Evolutionary conservation across 2,329 filamentous ascomycete genomes (phyloP), one percentile per base, ranked within the genome.

Genomic region (Xylariaceae sp.): DNA sequence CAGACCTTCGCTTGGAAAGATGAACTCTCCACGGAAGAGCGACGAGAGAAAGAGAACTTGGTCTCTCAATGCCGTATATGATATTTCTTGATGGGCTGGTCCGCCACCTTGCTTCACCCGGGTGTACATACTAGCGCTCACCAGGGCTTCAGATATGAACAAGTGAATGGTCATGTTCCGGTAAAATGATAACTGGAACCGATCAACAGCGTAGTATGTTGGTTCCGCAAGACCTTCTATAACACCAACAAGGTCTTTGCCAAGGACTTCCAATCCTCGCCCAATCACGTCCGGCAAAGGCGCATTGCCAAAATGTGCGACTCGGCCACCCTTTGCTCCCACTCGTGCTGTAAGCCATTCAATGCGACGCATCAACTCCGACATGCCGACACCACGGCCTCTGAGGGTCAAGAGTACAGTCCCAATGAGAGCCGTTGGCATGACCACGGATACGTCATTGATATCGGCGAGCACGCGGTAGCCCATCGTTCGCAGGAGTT

Each of bases 101-200:
- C 87, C 88, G n/a, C 91, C 91, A 13, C 93, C 93, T 48, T 82
- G 81, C 64, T 98, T 98, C 41, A 97, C 86, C 34, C 81, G 79
- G 0, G 83, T 93, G 63, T 98, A 98, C 74, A 98, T 83, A 19
- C 87, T 87, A 4, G 84, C 88, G 47, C 88, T 93, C 17, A 97
- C 88, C 4, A 98, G 73, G 0, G 91, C 87, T 61, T 97, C 90
- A 2, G 89, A 85, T 43, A 98, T 93, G 64, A 98, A 98, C 4
- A 98, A 77, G 61, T 98, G 93, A 47, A 98, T 98, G 0, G 91
- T 96, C 93, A 97, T 97, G 65, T 98, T 98, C 39, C 93, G 84
- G 67, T 98, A 98, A 65, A 98, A 98, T 0, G 89, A 95, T 9
- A 98, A 77, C 61, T 98, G 93, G 70, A 98, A 98, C 39, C 89